Conservation (phyloP, 1,284 basidiomycete species). For the Porodaedalea pini region DNA sequence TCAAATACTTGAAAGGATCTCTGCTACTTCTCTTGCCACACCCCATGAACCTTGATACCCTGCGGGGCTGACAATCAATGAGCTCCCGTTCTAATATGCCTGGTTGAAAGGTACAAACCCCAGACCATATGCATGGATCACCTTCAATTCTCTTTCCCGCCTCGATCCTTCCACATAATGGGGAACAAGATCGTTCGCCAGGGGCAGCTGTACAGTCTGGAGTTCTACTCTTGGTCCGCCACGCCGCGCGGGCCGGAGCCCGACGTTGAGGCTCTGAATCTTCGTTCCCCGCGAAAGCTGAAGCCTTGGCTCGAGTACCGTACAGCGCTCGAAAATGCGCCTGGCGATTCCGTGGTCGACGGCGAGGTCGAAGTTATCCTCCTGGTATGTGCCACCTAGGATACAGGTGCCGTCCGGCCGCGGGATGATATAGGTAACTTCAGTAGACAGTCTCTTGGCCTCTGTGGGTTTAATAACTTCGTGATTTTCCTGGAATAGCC, state of each 20-base stretch:
- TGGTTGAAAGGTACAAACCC: slow-evolving; percentile 30
- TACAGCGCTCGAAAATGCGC: slow-evolving; percentile 44
- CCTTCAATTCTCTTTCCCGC: slow-evolving; percentile 40
- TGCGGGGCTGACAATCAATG: slow-evolving; percentile 20
- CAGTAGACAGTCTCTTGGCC: slow-evolving; percentile 2
- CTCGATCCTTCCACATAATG: slow-evolving; percentile 30
- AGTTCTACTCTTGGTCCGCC: slow-evolving; percentile 69
- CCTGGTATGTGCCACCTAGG: slow-evolving; percentile 54
- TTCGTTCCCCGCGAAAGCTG: slow-evolving; percentile 34
- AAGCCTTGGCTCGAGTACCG: slow-evolving; percentile 37
- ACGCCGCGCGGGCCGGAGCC: slow-evolving; percentile 65
- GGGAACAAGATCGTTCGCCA: slow-evolving; percentile 31
- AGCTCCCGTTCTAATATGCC: not conserved
- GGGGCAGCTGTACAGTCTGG: slow-evolving; percentile 44
- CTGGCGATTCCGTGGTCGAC: slow-evolving; percentile 41
- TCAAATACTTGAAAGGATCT: slow-evolving; percentile 24
- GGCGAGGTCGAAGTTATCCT: slow-evolving; percentile 46
- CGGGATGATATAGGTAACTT: slow-evolving; percentile 52
- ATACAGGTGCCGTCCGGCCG: slow-evolving; percentile 47
- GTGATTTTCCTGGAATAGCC: slow-evolving; percentile 13
- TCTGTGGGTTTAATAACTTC: not conserved
- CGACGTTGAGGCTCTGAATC: slow-evolving; percentile 60
- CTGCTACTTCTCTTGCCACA: slow-evolving; percentile 32
- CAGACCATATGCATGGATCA: slow-evolving; percentile 72
- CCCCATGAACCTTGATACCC: slow-evolving; percentile 34